Base-by-base conservation (phyloP, 164 flowering plant species). In the Stephania yunnanensis region DNA sequence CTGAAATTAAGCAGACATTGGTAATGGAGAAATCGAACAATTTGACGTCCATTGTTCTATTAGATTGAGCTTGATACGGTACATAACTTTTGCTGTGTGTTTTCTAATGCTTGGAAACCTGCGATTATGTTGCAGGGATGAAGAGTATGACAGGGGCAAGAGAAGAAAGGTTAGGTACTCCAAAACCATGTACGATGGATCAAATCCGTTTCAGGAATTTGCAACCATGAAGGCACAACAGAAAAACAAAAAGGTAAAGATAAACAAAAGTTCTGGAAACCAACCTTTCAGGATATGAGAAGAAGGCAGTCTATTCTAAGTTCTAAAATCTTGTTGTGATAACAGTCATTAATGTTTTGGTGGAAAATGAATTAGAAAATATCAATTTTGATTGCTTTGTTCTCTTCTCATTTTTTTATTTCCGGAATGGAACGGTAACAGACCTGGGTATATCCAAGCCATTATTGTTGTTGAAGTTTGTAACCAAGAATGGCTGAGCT, bases 81-180 rank as follows among this genome's bases (percentile, higher is more conserved):
- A 15, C 55, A 30, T 15, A 31, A 46, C 48, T n/a, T 46, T 17
- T 71, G 17, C 25, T 45, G 20, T 4, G 11, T 29, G 2, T 7
- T 8, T 61, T 44, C 53, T 58, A 12, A 8, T 68, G 25, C 19
- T 6, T 15, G 64, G 64, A 15, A 15, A 9, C 1, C 25, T 22
- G 1, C 17, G 44, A 42, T 67, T 30, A 67, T 29, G 70, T 48
- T 70, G 19, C 84, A 96, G 99, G 99, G 97, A 92, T 79, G 92
- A 90, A 71, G 97, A 90, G 75, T 91, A 91, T 71, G 97, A 96
- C 82, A 75, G 78, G 31, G 99, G 97, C 0, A 96, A 90, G 86
- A 88, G 89, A 68, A 96, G 13, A 84, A 96, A 94, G 88, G 78
- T 90, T 0, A 87, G 87, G 81, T 65, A 13, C 7, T 20, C 78